Percentiles rank a stretch among this genome's conserved stretches.
phyloP scores from a whole-genome alignment of 1,139 yeast species.

The Kodamaea sp. region DNA sequence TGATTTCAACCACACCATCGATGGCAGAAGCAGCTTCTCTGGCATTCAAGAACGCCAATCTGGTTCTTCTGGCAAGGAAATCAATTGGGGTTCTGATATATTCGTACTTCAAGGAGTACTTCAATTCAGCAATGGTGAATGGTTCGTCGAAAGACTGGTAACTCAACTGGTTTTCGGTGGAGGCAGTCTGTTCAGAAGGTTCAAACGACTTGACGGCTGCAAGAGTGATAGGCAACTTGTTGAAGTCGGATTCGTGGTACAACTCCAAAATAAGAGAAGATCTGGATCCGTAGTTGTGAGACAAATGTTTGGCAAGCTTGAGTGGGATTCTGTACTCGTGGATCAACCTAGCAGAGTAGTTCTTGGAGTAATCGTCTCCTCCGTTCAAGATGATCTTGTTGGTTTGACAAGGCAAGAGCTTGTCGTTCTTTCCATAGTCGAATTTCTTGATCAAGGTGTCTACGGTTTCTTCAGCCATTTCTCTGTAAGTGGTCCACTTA shows the following conservation, averaged over 20 bases:
- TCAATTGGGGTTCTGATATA: constrained; percentile 87
- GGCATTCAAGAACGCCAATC: constrained; percentile 90
- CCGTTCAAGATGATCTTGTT: constrained; percentile 69
- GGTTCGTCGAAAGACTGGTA: constrained; percentile 74
- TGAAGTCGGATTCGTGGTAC: constrained; percentile 52
- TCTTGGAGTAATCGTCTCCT: constrained; percentile 66
- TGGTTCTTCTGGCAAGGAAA: constrained; percentile 89
- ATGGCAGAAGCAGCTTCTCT: constrained; percentile 80
- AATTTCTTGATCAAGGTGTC: constrained; percentile 65
- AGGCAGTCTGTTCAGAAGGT: constrained; percentile 37
- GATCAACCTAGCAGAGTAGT: constrained; percentile 76
- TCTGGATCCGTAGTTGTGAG: constrained; percentile 88
- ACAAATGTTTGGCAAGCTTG: constrained; percentile 77
- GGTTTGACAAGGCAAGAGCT: constrained; percentile 60
- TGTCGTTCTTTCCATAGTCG: constrained; percentile 33
- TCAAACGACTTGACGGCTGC: constrained; percentile 44
- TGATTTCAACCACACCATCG: constrained; percentile 81
- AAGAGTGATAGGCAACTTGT: constrained; percentile 63
- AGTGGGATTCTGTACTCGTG: constrained; percentile 78
- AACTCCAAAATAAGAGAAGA: constrained; percentile 77
- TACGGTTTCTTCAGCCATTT: constrained; percentile 95
- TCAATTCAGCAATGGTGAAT: constrained; percentile 88
- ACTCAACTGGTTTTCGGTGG: constrained; percentile 37
- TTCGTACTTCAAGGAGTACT: constrained; percentile 80
- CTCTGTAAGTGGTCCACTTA: constrained; percentile 97